Conservation (phyloP, 2,329 filamentous ascomycete species). For the Alternaria arbusti region DNA sequence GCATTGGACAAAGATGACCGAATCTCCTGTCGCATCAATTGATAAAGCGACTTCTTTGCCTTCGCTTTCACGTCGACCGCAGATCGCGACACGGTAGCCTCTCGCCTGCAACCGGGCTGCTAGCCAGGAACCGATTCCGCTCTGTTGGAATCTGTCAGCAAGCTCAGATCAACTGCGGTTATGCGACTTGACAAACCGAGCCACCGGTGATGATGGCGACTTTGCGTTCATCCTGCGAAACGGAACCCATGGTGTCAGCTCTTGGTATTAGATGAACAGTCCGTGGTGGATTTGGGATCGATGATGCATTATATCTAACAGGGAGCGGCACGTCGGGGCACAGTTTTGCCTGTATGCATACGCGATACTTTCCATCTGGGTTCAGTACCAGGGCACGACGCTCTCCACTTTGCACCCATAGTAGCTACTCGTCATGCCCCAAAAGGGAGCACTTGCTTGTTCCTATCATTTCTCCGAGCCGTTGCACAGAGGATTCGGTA, state of each 20-base stretch:
- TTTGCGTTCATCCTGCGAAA: slow-evolving; percentile 15
- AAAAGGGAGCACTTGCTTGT: neutral
- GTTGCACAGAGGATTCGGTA: neutral
- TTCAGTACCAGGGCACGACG: neutral
- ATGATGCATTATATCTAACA: no score
- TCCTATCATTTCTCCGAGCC: neutral
- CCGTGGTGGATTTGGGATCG: no score
- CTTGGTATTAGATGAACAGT: neutral
- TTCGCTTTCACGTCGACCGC: slow-evolving; percentile 50
- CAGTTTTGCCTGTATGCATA: neutral
- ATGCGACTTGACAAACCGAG: slow-evolving; percentile 40
- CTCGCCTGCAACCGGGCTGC: slow-evolving; percentile 45
- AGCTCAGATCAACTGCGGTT: neutral
- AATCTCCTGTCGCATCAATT: slow-evolving; percentile 29
- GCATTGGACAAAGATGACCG: slow-evolving; percentile 53
- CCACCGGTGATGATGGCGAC: slow-evolving; percentile 53
- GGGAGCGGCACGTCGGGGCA: no score
- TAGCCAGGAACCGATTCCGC: slow-evolving; percentile 56
- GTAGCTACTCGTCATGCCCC: neutral
- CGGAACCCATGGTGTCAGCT: slow-evolving; percentile 6
- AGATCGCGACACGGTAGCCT: slow-evolving; percentile 49
- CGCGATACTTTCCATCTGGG: neutral
- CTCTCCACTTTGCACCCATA: neutral
- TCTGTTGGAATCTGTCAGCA: slow-evolving; percentile 40
- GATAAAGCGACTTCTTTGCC: slow-evolving; percentile 33